These are phyloP conservation scores for Populus hybrid DNA, from an alignment of 441 rosid genomes.

Conservation along the genomic window DNA sequence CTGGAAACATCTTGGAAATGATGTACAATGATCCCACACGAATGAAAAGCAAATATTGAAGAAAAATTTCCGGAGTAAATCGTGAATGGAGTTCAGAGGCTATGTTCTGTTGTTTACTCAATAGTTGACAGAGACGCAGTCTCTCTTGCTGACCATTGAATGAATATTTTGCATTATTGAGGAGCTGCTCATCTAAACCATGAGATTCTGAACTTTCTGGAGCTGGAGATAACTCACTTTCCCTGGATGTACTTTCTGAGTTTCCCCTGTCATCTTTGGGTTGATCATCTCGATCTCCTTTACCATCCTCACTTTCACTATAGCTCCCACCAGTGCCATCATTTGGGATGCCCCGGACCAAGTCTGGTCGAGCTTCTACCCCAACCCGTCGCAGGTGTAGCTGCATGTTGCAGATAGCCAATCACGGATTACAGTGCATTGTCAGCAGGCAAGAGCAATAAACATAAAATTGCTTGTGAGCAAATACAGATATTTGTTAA, in stretches of 20 bases:
- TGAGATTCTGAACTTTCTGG: conserved; percentile 54
- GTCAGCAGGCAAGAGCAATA: background rate
- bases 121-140: background rate
- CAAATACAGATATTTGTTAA: conserved; percentile 12
- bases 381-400: conserved; percentile 90
- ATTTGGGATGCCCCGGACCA: conserved; percentile 55
- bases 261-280: conserved; percentile 38
- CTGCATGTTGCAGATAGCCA: conserved; percentile 36
- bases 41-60: conserved; percentile 30
- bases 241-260: conserved; percentile 41
- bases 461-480: background rate
- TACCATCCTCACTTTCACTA: conserved; percentile 42
- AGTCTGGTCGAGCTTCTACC: conserved; percentile 71
- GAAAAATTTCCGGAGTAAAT: conserved; percentile 29
- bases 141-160: conserved; percentile 9
- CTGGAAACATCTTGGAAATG: conserved; percentile 26
- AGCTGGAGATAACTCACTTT: conserved; percentile 36
- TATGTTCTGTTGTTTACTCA: background rate
- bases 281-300: conserved; percentile 46
- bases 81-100: conserved; percentile 19
- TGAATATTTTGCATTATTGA: conserved; percentile 26
- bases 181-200: conserved; percentile 39
- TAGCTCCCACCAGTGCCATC: conserved; percentile 53
- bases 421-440: background rate
- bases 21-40: conserved; percentile 42